Evolutionary conservation across 2,329 filamentous ascomycete genomes (phyloP), one percentile per base, ranked within the genome.

Genomic region (Alternaria longipes): DNA sequence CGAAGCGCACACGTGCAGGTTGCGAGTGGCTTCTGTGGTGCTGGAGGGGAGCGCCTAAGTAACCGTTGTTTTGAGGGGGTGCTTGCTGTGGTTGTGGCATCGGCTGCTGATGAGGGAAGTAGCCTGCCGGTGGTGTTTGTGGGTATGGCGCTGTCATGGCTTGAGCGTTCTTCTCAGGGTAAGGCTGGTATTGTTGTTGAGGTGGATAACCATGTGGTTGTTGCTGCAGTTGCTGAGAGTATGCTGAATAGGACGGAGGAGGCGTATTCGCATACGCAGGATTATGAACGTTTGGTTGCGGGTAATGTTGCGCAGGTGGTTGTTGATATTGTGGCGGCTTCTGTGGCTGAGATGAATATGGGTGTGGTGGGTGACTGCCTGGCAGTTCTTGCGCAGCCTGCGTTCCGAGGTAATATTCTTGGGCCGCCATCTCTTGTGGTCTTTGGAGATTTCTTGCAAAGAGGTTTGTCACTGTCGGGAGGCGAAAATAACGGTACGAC

Each of bases 331-430:
- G 64, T 34, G 53, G 32, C 24, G 60, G 65, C 50, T 68, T 68
- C 40, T 58, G 51, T 57, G 54, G 46, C 47, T 59, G 44, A 54
- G 62, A 56, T 40, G 60, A 57, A 54, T 71, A 68, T 41, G 47
- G 38, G 30, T 63, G 60, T 30, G 63, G 64, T 46, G 53, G 59
- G 11, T 63, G 60, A n/a, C 71, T 61, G 14, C 59, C 60, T 26
- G 69, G 64, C 52, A 71, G 61, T 56, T 69, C 61, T 32, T 73
- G 66, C 9, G 67, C 66, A 42, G 54, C 67, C 34, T 63, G 60
- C 24, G 69, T 71, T 58, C 72, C 73, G 14, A 67, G 51, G 58
- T 73, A 78, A 64, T 78, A 78, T 57, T 77, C 76, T 52, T 70
- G 63, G 42, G 76, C 71, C 64, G 76, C 73, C 75, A 78, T 78